Conservation (phyloP, 2,329 filamentous ascomycete genomes). For the Pestalotiopsis fici region DNA sequence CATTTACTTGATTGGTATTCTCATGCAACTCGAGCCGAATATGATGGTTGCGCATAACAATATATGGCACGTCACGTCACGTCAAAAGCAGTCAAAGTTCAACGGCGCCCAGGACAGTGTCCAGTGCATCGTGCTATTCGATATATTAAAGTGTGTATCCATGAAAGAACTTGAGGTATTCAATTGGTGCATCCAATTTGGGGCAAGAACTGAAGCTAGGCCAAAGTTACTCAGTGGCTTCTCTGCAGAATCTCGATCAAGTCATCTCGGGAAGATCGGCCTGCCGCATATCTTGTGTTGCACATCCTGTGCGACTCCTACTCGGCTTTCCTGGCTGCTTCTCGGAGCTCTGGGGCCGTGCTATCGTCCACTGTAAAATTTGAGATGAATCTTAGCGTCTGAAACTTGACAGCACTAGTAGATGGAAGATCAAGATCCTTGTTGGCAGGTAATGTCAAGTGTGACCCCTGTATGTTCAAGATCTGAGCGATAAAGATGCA, state of each 20-base stretch:
- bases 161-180: too few relatives aligned
- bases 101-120: too few relatives aligned
- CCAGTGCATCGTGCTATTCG: too few relatives aligned
- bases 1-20: not conserved
- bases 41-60: not conserved
- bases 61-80: too few relatives aligned
- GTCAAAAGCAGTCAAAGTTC: too few relatives aligned
- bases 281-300: constrained; percentile 17
- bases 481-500: not conserved
- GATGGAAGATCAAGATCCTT: not conserved
- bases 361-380: constrained; percentile 39
- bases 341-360: constrained; percentile 52
- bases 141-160: too few relatives aligned
- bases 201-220: not conserved
- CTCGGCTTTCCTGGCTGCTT: constrained; percentile 50
- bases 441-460: not conserved
- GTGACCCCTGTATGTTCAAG: not conserved
- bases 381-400: not conserved
- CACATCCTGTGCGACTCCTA: constrained; percentile 24
- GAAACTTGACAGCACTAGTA: not conserved
- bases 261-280: constrained; percentile 25
- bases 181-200: too few relatives aligned
- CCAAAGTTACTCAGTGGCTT: not conserved
- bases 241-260: constrained; percentile 11
- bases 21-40: not conserved